phyloP scores from a whole-genome alignment of 2,329 filamentous ascomycete species.

The Scortechinia acanthostroma region DNA sequence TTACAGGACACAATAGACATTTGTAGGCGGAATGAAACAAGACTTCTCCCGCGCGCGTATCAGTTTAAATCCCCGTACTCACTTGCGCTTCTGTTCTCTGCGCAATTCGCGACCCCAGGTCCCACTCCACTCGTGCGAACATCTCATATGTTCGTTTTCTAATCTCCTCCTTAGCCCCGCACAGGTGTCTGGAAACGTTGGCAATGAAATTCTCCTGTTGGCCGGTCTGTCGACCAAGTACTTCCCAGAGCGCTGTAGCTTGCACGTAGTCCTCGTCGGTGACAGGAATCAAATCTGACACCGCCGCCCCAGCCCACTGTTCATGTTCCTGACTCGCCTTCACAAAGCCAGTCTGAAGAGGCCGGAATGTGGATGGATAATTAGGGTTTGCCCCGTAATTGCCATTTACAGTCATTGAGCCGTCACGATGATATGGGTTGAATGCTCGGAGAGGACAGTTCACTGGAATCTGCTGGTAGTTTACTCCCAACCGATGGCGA shows the following conservation, averaged over 20 bases:
- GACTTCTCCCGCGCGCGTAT: too few relatives aligned
- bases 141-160: constrained; percentile 14
- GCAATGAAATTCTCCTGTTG: constrained; percentile 19
- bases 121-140: constrained; percentile 10
- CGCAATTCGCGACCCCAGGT: constrained; percentile 8
- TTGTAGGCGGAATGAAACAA: too few relatives aligned
- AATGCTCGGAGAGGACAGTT: constrained; percentile 39
- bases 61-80: too few relatives aligned
- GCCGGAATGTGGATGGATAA: constrained; percentile 42
- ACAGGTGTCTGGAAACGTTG: constrained; percentile 14
- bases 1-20: too few relatives aligned
- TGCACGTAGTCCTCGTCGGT: constrained; percentile 6
- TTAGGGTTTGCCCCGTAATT: constrained; percentile 55
- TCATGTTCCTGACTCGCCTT: constrained; percentile 19
- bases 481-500: constrained; percentile 46
- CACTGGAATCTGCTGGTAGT: constrained; percentile 47
- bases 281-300: constrained; percentile 4
- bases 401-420: constrained; percentile 61
- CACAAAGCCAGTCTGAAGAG: constrained; percentile 30
- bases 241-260: constrained; percentile 6
- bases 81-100: not conserved
- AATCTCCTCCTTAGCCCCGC: constrained; percentile 10
- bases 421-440: constrained; percentile 70
- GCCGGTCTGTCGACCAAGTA: constrained; percentile 17
- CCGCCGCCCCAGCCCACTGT: constrained; percentile 6